These are phyloP conservation scores for Penicillium thymicola DNA, from an alignment of 2,329 filamentous ascomycete species.

Conservation along the genomic window DNA sequence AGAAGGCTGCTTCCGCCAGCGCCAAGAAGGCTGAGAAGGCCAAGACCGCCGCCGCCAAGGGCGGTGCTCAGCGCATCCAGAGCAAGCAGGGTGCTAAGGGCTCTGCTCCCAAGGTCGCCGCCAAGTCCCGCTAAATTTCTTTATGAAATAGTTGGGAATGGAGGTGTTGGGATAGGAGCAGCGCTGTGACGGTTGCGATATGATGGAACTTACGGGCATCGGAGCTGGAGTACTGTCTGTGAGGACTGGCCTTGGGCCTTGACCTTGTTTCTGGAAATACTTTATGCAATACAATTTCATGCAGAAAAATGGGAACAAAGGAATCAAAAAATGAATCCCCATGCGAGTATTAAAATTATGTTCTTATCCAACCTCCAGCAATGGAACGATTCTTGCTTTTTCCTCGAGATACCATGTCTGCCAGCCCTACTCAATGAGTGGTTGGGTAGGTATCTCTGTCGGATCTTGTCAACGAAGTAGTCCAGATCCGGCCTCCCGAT, in stretches of 20 bases:
- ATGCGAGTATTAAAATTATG: conserved; percentile 15
- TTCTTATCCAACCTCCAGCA: background rate
- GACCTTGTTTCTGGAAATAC: conserved; percentile 25
- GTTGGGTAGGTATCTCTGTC: background rate
- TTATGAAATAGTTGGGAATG: conserved; percentile 29
- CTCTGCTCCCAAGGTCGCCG: conserved; percentile 76
- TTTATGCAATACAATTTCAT: conserved; percentile 28
- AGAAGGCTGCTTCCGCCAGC: conserved; percentile 83
- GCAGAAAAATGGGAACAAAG: conserved; percentile 28
- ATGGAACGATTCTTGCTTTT: conserved; percentile 1
- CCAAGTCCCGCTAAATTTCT: conserved; percentile 73
- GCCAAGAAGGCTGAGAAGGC: conserved; percentile 99
- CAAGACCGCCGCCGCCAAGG: conserved; percentile 80
- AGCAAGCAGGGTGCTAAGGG: conserved; percentile 99
- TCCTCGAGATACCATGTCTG: background rate
- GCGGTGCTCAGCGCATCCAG: conserved; percentile 73
- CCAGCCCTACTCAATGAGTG: conserved; percentile 4
- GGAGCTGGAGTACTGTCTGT: conserved; percentile 30
- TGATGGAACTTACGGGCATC: conserved; percentile 27
- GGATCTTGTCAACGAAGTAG: conserved; percentile 2
- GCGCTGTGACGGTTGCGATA: conserved; percentile 27
- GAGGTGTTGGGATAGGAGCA: conserved; percentile 23
- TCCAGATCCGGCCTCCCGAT: background rate
- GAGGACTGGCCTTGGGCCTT: conserved; percentile 22
- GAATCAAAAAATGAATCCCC: conserved; percentile 24